Conservation (phyloP, 768 basidiomycete genomes). For the Tylopilus subfusipes region DNA sequence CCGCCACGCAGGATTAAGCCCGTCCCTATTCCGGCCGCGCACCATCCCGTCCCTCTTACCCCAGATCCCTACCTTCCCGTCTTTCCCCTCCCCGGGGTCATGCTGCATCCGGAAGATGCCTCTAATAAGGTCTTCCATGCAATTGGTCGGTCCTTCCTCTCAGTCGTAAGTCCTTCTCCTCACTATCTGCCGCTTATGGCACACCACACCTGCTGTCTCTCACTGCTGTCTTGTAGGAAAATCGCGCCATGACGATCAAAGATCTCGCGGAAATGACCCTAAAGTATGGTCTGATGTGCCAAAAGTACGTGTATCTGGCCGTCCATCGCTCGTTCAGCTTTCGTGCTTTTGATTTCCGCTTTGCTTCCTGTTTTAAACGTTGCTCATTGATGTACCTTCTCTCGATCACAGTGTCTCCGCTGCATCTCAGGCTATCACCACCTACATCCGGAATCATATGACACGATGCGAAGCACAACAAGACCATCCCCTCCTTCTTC, state of each 20-base stretch:
- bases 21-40: conserved; percentile 24
- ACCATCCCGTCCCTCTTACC: conserved; percentile 15
- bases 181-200: conserved; percentile 15
- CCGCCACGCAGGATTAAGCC: conserved; percentile 33
- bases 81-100: conserved; percentile 62
- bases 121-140: conserved; percentile 69
- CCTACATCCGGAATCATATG: conserved; percentile 74
- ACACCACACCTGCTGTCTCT: conserved; percentile 17
- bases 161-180: conserved; percentile 52
- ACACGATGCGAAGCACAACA: conserved; percentile 67
- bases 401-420: conserved; percentile 56
- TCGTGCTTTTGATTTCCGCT: conserved; percentile 7
- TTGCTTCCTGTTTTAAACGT: conserved; percentile 8
- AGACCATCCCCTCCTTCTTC: conserved; percentile 70
- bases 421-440: conserved; percentile 78
- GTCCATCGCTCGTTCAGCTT: conserved; percentile 8
- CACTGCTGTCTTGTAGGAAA: conserved; percentile 45
- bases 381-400: conserved; percentile 2
- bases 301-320: conserved; percentile 53
- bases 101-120: conserved; percentile 73
- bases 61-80: conserved; percentile 28
- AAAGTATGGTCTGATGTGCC: conserved; percentile 62
- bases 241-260: conserved; percentile 83
- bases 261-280: conserved; percentile 74
- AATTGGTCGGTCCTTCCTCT: conserved; percentile 67